Conservation (phyloP, 2,329 filamentous ascomycete species). For the Colletotrichum caudatum region DNA sequence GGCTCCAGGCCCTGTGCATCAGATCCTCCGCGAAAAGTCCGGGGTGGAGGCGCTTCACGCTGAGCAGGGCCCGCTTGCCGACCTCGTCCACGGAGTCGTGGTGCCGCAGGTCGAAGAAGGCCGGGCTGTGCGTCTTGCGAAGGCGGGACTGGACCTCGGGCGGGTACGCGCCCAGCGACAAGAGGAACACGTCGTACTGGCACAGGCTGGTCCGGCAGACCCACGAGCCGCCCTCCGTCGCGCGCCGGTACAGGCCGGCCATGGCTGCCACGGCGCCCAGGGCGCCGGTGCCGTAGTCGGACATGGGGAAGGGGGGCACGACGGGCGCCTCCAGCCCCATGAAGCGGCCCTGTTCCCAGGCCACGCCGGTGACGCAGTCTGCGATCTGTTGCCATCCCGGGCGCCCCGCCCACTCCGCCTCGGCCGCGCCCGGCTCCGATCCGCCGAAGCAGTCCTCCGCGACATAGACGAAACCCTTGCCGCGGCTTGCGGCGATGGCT, state of each 20-base stretch:
- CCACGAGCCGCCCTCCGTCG: constrained; percentile 51
- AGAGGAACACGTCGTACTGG: constrained; percentile 53
- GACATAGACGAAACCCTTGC: constrained; percentile 71
- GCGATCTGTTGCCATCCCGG: constrained; percentile 75
- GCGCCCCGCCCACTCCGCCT: constrained; percentile 64
- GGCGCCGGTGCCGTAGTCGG: constrained; percentile 55
- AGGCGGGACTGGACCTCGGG: constrained; percentile 60
- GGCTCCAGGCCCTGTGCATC: constrained; percentile 49
- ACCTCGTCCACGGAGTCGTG: constrained; percentile 70
- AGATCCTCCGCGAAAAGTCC: constrained; percentile 47
- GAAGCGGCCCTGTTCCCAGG: constrained; percentile 63
- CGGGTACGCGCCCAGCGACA: constrained; percentile 60
- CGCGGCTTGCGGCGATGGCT: constrained; percentile 60
- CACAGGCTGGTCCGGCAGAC: constrained; percentile 51
- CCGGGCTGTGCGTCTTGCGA: constrained; percentile 59
- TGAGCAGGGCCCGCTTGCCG: constrained; percentile 64
- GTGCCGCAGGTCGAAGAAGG: constrained; percentile 67
- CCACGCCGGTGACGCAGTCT: constrained; percentile 67
- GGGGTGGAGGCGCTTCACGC: constrained; percentile 58
- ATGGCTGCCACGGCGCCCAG: constrained; percentile 51
- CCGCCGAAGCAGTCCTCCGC: constrained; percentile 75
- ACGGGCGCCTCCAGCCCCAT: constrained; percentile 69
- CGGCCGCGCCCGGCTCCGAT: constrained; percentile 53
- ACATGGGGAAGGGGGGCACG: constrained; percentile 68
- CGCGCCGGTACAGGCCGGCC: constrained; percentile 50